Conservation (phyloP, 2,329 filamentous ascomycete species). For the Ophiostoma perfectum region DNA sequence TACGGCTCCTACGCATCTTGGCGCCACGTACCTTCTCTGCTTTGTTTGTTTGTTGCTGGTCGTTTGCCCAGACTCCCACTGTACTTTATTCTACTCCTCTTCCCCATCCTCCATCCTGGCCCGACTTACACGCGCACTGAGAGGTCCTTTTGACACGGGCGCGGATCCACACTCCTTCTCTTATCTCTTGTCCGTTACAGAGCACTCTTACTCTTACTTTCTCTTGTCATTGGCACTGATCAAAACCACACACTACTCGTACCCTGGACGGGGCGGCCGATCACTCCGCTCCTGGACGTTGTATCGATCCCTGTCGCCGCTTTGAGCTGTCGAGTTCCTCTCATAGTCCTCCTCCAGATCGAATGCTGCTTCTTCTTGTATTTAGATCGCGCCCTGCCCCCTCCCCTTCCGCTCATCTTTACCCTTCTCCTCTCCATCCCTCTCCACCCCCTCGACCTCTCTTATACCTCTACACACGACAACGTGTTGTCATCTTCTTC, state of each 20-base stretch:
- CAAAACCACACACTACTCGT: neutral
- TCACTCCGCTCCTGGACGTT: neutral
- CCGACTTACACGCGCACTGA: neutral
- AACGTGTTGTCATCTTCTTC: neutral
- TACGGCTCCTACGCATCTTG: too few relatives aligned
- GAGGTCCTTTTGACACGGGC: slow-evolving; percentile 1
- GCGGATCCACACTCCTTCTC: neutral
- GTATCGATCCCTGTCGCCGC: neutral
- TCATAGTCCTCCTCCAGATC: neutral
- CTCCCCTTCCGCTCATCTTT: neutral
- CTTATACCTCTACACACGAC: neutral
- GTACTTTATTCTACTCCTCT: slow-evolving; percentile 6
- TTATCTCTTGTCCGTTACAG: slow-evolving; percentile 15
- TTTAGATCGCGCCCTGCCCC: neutral
- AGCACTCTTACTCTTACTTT: slow-evolving; percentile 7
- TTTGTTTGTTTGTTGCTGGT: slow-evolving; percentile 1
- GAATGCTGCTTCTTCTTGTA: neutral
- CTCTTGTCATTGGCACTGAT: neutral
- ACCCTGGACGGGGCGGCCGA: neutral
- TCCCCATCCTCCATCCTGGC: neutral
- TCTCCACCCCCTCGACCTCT: neutral
- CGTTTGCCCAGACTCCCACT: neutral
- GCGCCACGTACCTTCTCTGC: neutral
- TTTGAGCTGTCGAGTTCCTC: neutral
- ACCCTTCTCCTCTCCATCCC: neutral